Evolutionary conservation across 2,329 filamentous ascomycete species (phyloP), one percentile per base, ranked within the genome.

Genomic region (Colletotrichum somersetense): DNA sequence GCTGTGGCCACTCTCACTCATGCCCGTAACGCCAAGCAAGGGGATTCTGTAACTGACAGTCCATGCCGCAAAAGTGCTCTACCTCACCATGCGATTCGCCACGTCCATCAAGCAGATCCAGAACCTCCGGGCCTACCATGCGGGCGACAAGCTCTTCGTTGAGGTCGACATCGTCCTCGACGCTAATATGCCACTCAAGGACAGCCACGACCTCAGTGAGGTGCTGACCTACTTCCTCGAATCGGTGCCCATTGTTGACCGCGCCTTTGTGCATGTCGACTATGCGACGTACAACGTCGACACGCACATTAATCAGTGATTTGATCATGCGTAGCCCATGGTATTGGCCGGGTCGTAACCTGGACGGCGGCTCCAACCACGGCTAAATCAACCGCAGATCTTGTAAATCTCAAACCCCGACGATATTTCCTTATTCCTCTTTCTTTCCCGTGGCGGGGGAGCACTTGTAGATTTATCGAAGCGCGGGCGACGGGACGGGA

Each of bases 31-130:
- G 57, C 35, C 30, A 38, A 48, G n/a, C 33, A 12, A 30, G 30
- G 20, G 20, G n/a, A 10, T 18, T 14, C 30, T 33, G n/a, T n/a
- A n/a, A 52, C 67, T 71, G 12, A 71, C 55, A 11, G 12, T 33
- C 5, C 18, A 44, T 61, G 20, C 57, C 18, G 50, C 40, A 63
- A 62, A 11, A 84, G 82, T 97, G 30, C 86, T 97, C 1, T 98
- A 98, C 82, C 88, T 97, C 76, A 96, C 95, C 1, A 97, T 97
- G 93, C 92, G 95, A 26, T 97, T 97, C 79, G 95, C 95, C 57
- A 94, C 93, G 75, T 92, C 93, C 16, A 97, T 98, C 78, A 91
- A 90, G 78, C 91, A 94, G 79, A 96, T 97, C 73, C 94, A 96
- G 79, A 94, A 94, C 42, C 83, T 96, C 67, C 91, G 95, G 75